Percentiles rank a stretch among this genome's conserved stretches.
These are phyloP conservation scores for Teratosphaeriaceae sp. DNA, from an alignment of 2,329 filamentous ascomycete genomes.

Conservation along the genomic window DNA sequence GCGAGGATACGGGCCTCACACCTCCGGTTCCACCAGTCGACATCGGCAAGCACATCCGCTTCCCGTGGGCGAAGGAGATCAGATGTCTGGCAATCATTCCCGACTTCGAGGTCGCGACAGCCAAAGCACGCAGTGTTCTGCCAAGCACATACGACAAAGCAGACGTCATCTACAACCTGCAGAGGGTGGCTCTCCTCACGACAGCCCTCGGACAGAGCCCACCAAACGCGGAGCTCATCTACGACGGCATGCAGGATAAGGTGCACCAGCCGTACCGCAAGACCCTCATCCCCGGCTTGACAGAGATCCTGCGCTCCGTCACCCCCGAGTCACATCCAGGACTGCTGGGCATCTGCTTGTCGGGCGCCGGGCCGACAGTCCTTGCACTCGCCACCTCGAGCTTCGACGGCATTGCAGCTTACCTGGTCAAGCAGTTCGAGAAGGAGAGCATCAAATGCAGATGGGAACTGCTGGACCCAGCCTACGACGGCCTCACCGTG, in stretches of 20 bases:
- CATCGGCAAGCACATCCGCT: slow-evolving; percentile 95
- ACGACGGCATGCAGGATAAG: slow-evolving; percentile 97
- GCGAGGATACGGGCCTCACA: slow-evolving; percentile 77
- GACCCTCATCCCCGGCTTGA: slow-evolving; percentile 82
- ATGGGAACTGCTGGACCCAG: slow-evolving; percentile 85
- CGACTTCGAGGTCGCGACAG: slow-evolving; percentile 91
- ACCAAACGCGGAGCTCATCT: slow-evolving; percentile 88
- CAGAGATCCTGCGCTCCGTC: slow-evolving; percentile 85
- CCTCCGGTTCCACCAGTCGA: slow-evolving; percentile 85
- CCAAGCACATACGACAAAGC: slow-evolving; percentile 71
- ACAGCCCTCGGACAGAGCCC: slow-evolving; percentile 84
- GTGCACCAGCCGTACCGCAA: slow-evolving; percentile 95
- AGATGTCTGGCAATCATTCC: slow-evolving; percentile 96
- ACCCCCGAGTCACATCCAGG: slow-evolving; percentile 81
- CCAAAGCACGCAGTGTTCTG: slow-evolving; percentile 78
- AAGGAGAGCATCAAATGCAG: slow-evolving; percentile 67
- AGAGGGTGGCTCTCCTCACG: slow-evolving; percentile 84
- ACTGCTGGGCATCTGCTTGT: slow-evolving; percentile 87
- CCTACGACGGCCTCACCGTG: slow-evolving; percentile 57
- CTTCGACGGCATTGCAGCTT: slow-evolving; percentile 77
- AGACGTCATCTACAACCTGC: slow-evolving; percentile 93
- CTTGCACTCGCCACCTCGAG: slow-evolving; percentile 84
- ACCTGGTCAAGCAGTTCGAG: slow-evolving; percentile 62
- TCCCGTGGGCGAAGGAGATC: slow-evolving; percentile 88
- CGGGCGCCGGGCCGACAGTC: slow-evolving; percentile 91